Evolutionary conservation across 179 eudicot species (phyloP).

Genomic region (Vitellaria paradoxa): DNA sequence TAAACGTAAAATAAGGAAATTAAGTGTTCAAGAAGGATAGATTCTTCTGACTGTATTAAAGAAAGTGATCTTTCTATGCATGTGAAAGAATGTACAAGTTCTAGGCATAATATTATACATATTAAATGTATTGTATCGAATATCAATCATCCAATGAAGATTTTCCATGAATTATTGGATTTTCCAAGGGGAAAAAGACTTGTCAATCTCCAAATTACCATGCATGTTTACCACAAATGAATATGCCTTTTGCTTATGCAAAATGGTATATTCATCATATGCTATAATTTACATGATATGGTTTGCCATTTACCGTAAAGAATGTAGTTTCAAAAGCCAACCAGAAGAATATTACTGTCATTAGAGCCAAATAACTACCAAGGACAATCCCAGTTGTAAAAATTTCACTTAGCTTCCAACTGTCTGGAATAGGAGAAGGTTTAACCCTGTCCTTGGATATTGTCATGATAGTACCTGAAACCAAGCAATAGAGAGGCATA

Average conservation of each 20-base stretch:
- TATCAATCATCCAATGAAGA: not conserved
- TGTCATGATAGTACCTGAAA: conserved; percentile 51
- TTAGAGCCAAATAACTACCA: conserved; percentile 52
- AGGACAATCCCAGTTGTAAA: conserved; percentile 58
- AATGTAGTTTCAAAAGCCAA: conserved; percentile 53
- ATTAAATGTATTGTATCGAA: not conserved
- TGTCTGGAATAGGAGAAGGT: conserved; percentile 66
- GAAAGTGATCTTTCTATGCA: not conserved
- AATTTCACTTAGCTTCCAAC: conserved; percentile 68
- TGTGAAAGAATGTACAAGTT: not conserved
- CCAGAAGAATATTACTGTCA: conserved; percentile 62
- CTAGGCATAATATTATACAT: not conserved
- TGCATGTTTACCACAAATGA: not conserved
- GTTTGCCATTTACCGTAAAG: conserved; percentile 38
- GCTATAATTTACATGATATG: not conserved
- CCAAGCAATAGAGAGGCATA: not conserved
- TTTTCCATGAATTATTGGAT: not conserved
- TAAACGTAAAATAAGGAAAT: not conserved
- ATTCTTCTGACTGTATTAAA: not conserved
- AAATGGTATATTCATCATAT: not conserved
- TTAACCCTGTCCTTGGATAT: conserved; percentile 71
- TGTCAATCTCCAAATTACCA: not conserved
- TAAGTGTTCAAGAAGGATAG: not conserved
- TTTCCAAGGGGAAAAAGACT: not conserved
- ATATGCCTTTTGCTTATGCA: not conserved